Conservation (phyloP, 371 early-diverging fungal genomes). For the Gilbertella persicaria region DNA sequence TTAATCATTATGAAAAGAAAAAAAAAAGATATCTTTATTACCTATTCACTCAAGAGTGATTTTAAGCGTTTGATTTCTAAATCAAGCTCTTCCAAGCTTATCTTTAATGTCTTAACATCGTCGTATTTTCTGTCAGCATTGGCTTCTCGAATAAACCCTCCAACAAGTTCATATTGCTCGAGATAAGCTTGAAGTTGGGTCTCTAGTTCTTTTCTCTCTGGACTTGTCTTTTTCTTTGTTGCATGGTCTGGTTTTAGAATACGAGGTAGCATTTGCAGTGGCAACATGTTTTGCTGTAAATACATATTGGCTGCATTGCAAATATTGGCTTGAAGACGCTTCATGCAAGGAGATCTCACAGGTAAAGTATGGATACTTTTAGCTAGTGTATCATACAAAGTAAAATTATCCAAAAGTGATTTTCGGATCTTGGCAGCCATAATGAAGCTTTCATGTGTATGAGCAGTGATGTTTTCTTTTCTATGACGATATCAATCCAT, state of each 20-base stretch:
- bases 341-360: slow-evolving; percentile 48
- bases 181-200: slow-evolving; percentile 67
- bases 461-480: slow-evolving; percentile 44
- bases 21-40: too few species aligned
- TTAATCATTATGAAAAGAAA: too few species aligned
- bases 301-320: slow-evolving; percentile 73
- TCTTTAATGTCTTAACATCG: slow-evolving; percentile 74
- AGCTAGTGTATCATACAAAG: slow-evolving; percentile 63
- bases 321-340: slow-evolving; percentile 69
- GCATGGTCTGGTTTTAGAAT: slow-evolving; percentile 44
- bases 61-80: slow-evolving; percentile 60
- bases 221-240: slow-evolving; percentile 5
- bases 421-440: slow-evolving; percentile 64
- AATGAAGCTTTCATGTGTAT: slow-evolving; percentile 57
- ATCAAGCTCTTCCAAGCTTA: slow-evolving; percentile 73
- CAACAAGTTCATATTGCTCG: slow-evolving; percentile 69
- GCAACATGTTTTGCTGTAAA: slow-evolving; percentile 86
- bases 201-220: slow-evolving; percentile 40
- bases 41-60: slow-evolving; percentile 1
- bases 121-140: slow-evolving; percentile 77
- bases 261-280: slow-evolving; percentile 81
- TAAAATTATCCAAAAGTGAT: slow-evolving; percentile 63
- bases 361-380: slow-evolving; percentile 60
- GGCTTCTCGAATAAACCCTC: slow-evolving; percentile 76
- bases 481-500: slow-evolving; percentile 33